These are phyloP conservation scores for Trichothecium roseum DNA, from an alignment of 2,329 filamentous ascomycete genomes.

Conservation along the genomic window DNA sequence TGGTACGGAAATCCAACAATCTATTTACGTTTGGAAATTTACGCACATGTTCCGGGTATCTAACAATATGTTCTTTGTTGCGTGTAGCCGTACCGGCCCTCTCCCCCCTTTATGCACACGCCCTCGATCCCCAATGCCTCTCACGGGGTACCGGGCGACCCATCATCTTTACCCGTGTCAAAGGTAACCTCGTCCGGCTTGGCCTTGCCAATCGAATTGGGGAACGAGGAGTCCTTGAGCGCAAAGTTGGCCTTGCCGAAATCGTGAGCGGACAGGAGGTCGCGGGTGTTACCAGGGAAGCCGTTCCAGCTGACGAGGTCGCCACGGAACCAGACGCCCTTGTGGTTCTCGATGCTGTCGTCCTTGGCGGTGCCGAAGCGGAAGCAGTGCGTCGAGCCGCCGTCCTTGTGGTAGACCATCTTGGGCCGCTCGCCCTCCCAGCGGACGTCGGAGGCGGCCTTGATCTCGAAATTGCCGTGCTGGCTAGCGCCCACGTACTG, in stretches of 20 bases:
- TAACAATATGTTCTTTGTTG: no score
- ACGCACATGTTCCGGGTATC: no score
- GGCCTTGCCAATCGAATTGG: conserved; percentile 2
- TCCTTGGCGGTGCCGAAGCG: conserved; percentile 17
- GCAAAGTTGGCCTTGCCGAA: conserved; percentile 8
- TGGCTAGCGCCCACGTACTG: conserved; percentile 18
- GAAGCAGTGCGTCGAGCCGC: conserved; percentile 21
- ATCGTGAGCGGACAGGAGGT: conserved; percentile 4
- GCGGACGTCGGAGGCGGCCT: conserved; percentile 12
- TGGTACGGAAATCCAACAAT: no score
- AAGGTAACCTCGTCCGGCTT: conserved; percentile 5
- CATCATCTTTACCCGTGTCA: conserved; percentile 5
- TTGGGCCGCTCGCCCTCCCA: conserved; percentile 21
- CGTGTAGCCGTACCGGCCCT: no score
- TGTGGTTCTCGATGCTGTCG: conserved; percentile 20
- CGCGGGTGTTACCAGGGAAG: conserved; percentile 12
- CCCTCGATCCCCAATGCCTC: no score
- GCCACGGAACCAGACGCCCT: conserved; percentile 21
- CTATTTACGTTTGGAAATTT: no score
- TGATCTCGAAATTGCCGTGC: conserved; percentile 20
- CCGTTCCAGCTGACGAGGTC: conserved; percentile 19
- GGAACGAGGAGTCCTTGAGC: conserved; percentile 5
- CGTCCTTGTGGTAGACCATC: conserved; percentile 28
- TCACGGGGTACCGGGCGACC: conserved; percentile 6
- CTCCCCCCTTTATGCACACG: no score